Evolutionary conservation across 208 protist species (phyloP), one percentile per base, ranked within the genome.

Genomic region (Phytomonas francai): DNA sequence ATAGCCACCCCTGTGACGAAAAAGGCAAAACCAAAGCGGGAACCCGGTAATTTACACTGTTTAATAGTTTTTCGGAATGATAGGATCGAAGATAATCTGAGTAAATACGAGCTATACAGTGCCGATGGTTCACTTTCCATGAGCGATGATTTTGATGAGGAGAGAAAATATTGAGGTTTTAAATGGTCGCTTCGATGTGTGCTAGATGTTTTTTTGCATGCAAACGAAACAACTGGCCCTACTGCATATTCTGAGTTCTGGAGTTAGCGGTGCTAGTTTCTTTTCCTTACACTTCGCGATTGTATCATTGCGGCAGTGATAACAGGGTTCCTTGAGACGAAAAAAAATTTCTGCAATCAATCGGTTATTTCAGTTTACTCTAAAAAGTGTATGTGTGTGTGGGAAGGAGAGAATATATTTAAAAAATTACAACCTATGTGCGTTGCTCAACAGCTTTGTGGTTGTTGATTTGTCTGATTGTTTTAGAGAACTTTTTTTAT

Each of bases 11-110:
- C 25, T 19, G 49, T 36, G 7, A 51, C 62, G 8, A 59, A 49
- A 31, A 68, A 49, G 19, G 67, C 66, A 67, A 77, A 74, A 74
- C 16, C 39, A 3, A 49, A 49, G 12, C 39, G 68, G 22, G 72
- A 76, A 65, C 64, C 70, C 3, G 63, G 71, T 56, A 96, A 96
- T 62, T 67, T 96, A 64, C 86, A 96, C 71, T 96, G 91, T 61
- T 63, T 96, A 8, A 91, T 96, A 27, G 85, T 79, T 59, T 95
- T 95, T 61, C 85, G 90, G 62, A 85, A 79, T 62, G 90, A 95
- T 59, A 67, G 85, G 60, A 82, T 71, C 33, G 87, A 93, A 73
- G 75, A 71, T 63, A 65, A 81, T 45, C 73, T 79, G 12, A 82
- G 83, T 8, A 76, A 75, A 19, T 95, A 85, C 70, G 80, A 92